phyloP scores from a whole-genome alignment of 768 basidiomycete genomes.

The Phanerochaete sordida region DNA sequence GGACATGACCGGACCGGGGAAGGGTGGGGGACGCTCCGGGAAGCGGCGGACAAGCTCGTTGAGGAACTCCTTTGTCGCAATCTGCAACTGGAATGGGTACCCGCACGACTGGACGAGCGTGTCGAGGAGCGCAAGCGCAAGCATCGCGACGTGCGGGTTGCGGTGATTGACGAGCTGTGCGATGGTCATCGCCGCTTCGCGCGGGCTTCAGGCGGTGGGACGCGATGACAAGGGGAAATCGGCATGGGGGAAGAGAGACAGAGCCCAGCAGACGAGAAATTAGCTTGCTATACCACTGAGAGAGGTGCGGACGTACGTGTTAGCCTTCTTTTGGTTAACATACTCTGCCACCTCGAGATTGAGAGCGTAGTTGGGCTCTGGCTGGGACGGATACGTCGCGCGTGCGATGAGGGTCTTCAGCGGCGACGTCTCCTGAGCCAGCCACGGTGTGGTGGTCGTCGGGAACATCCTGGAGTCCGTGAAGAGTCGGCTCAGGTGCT shows the following conservation, averaged over 20 bases:
- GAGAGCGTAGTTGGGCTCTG: slow-evolving; percentile 87
- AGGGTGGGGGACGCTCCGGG: slow-evolving; percentile 94
- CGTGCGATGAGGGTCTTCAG: slow-evolving; percentile 73
- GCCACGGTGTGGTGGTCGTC: slow-evolving; percentile 5
- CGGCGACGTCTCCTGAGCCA: slow-evolving; percentile 54
- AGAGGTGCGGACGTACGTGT: slow-evolving; percentile 62
- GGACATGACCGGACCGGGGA: slow-evolving; percentile 92
- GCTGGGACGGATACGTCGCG: slow-evolving; percentile 82
- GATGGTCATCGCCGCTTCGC: slow-evolving; percentile 86
- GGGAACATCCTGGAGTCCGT: background rate
- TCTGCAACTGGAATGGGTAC: slow-evolving; percentile 96
- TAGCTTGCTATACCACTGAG: no score
- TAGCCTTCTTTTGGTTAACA: slow-evolving; percentile 94
- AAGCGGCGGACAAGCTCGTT: slow-evolving; percentile 98
- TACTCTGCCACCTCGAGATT: slow-evolving; percentile 94
- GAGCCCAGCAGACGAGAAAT: no score
- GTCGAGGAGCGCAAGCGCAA: slow-evolving; percentile 83
- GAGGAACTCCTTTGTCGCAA: slow-evolving; percentile 95
- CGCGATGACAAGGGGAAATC: no score
- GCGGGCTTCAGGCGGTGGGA: slow-evolving; percentile 44
- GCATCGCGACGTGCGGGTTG: slow-evolving; percentile 86
- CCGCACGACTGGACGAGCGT: slow-evolving; percentile 94
- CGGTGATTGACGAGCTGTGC: slow-evolving; percentile 87
- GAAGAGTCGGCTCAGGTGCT: background rate
- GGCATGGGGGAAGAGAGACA: no score